Base-by-base conservation (phyloP, 1,284 basidiomycete genomes). In the Ustilago nuda region DNA sequence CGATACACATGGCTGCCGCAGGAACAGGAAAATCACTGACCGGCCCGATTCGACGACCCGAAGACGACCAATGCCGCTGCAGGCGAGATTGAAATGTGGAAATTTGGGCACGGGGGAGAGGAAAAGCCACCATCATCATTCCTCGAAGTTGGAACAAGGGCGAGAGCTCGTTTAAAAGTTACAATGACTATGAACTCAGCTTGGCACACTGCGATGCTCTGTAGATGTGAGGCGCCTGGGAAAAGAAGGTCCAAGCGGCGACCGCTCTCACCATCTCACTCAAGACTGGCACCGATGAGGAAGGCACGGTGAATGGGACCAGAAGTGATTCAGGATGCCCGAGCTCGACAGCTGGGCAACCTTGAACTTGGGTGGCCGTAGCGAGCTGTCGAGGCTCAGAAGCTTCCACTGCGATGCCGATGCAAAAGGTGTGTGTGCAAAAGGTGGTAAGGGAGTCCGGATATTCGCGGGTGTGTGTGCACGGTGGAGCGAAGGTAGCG, bases 1-100 rank as follows among this genome's bases (percentile, higher is more conserved):
- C 30, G 12, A 36, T 19, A 41, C 68, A 70, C 62, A 70, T 65
- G 68, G 68, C 17, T 61, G 62, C 68, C 62, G 65, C 61, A 64
- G 53, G 61, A 55, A 15, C 53, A 45, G n/a, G n/a, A 45, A 43
- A 65, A 39, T 50, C 50, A 27, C n/a, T 0, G 3, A n/a, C n/a
- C 60, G 58, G 43, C 12, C 45, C 48, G 36, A 56, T 1, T 57
- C 56, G 56, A 57, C 43, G 6, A 13, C 30, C 36, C 36, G 27
- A 19, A 53, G 13, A 53, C 32, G 32, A 55, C 9, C 33, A 55
- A 32, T 36, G 15, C 32, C 33, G 30, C 41, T 15, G n/a, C 23
- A 23, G 9, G 48, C 48, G 32, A 50, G 48, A 6, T 59, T 33
- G 12, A 17, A 23, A 27, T 5, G 35, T 11, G n/a, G 32, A 35